These are phyloP conservation scores for Aureobasidium lini DNA, from an alignment of 2,329 filamentous ascomycete species.

Conservation along the genomic window DNA sequence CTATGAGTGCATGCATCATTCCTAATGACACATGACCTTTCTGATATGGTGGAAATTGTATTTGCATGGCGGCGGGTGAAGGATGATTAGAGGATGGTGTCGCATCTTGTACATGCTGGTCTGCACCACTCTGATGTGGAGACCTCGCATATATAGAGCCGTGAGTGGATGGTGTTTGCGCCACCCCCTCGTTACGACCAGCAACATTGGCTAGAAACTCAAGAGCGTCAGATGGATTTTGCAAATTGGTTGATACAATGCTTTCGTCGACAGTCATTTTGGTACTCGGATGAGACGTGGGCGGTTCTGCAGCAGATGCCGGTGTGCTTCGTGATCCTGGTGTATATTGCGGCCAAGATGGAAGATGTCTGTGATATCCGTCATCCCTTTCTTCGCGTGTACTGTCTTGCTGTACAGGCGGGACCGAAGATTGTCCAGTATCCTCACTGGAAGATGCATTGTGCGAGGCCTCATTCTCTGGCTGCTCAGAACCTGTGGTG, in stretches of 20 bases:
- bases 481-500: slow-evolving; percentile 14
- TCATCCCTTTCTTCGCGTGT: not conserved
- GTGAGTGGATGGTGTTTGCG: slow-evolving; percentile 24
- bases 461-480: not conserved
- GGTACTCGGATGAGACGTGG: not conserved
- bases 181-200: slow-evolving; percentile 24
- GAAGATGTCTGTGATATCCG: not conserved
- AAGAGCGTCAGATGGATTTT: slow-evolving; percentile 28
- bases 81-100: not conserved
- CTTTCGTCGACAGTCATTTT: slow-evolving; percentile 24
- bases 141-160: slow-evolving; percentile 20
- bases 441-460: not conserved
- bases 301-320: not conserved
- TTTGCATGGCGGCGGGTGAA: not conserved
- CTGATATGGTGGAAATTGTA: slow-evolving; percentile 22
- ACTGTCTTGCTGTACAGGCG: not conserved
- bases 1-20: slow-evolving; percentile 23
- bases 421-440: not conserved
- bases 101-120: not conserved
- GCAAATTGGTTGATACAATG: slow-evolving; percentile 26
- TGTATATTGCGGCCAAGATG: slow-evolving; percentile 1
- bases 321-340: not conserved
- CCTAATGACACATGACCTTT: slow-evolving; percentile 24
- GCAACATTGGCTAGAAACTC: slow-evolving; percentile 28
- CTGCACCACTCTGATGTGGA: slow-evolving; percentile 13